Percentiles rank a stretch among this genome's conserved stretches.
These are phyloP conservation scores for Acanthamoeba castellanii DNA, from an alignment of 208 protist genomes.

Conservation along the genomic window DNA sequence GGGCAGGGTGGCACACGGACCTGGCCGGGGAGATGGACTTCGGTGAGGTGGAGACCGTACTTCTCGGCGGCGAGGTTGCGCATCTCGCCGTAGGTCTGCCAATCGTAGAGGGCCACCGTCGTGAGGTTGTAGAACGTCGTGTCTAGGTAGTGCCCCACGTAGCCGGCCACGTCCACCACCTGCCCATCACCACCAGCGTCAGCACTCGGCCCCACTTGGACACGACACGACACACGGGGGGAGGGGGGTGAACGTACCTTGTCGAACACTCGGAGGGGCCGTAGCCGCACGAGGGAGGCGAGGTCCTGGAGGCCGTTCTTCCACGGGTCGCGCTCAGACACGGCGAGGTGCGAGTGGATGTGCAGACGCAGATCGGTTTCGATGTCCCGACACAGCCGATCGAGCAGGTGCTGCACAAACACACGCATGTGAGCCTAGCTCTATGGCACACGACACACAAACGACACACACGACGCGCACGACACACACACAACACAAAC, in stretches of 20 bases:
- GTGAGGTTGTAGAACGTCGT: slow-evolving; percentile 98
- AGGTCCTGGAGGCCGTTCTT: slow-evolving; percentile 85
- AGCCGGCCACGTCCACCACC: not conserved
- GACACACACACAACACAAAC: too few relatives aligned
- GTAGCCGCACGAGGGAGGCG: slow-evolving; percentile 90
- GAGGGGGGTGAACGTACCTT: slow-evolving; percentile 81
- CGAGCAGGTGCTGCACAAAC: slow-evolving; percentile 49
- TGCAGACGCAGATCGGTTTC: slow-evolving; percentile 95
- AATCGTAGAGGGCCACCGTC: slow-evolving; percentile 95
- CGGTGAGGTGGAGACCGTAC: slow-evolving; percentile 93
- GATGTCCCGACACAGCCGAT: slow-evolving; percentile 91
- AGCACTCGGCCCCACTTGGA: not conserved
- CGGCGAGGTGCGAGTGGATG: slow-evolving; percentile 91
- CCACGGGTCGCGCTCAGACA: slow-evolving; percentile 74
- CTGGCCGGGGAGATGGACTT: slow-evolving; percentile 94
- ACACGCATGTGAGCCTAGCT: not conserved
- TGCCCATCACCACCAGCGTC: not conserved
- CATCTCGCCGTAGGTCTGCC: slow-evolving; percentile 97
- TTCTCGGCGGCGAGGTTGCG: slow-evolving; percentile 94
- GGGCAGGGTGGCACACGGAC: slow-evolving; percentile 91
- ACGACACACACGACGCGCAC: not conserved
- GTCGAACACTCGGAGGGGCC: slow-evolving; percentile 92
- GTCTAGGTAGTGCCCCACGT: slow-evolving; percentile 95
- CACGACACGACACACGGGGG: not conserved
- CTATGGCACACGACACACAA: too few relatives aligned